Conservation (phyloP, 306 rosid species). For the Psophocarpus tetragonolobus region DNA sequence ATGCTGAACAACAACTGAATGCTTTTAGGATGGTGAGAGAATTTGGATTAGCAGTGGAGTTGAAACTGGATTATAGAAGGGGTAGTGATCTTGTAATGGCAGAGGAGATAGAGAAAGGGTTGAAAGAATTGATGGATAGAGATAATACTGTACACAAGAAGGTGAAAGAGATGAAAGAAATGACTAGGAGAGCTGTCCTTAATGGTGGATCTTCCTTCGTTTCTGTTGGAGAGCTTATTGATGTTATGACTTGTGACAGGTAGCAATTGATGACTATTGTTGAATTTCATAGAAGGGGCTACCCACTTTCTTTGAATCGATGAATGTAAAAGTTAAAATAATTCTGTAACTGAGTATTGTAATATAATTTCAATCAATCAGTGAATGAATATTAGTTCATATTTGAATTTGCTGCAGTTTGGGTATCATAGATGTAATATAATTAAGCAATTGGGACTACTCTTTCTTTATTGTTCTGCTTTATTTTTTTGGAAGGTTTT, state of each 20-base stretch:
- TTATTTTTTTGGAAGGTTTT: too few species aligned
- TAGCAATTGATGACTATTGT: too few species aligned
- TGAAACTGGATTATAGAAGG: constrained; percentile 47
- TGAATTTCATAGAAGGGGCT: too few species aligned
- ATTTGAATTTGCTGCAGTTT: too few species aligned
- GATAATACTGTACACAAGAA: constrained; percentile 39
- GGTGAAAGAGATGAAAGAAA: constrained; percentile 43
- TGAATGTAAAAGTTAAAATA: too few species aligned
- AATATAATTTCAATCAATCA: too few species aligned
- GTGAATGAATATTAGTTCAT: too few species aligned
- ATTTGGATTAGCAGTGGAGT: constrained; percentile 43
- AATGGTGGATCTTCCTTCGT: constrained; percentile 48
- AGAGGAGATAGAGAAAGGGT: constrained; percentile 51
- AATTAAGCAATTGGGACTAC: too few species aligned
- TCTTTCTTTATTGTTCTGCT: too few species aligned
- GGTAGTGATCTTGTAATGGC: constrained; percentile 48
- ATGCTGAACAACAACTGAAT: constrained; percentile 69
- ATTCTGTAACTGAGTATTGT: too few species aligned
- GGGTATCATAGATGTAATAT: too few species aligned
- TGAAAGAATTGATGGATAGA: constrained; percentile 42
- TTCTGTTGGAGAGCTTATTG: constrained; percentile 30
- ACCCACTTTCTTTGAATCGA: too few species aligned
- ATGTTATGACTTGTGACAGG: constrained; percentile 28
- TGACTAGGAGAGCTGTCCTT: constrained; percentile 42
- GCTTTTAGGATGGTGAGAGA: constrained; percentile 62